Conservation (phyloP, 2,329 filamentous ascomycete species). For the Trichoderma lentiforme region DNA sequence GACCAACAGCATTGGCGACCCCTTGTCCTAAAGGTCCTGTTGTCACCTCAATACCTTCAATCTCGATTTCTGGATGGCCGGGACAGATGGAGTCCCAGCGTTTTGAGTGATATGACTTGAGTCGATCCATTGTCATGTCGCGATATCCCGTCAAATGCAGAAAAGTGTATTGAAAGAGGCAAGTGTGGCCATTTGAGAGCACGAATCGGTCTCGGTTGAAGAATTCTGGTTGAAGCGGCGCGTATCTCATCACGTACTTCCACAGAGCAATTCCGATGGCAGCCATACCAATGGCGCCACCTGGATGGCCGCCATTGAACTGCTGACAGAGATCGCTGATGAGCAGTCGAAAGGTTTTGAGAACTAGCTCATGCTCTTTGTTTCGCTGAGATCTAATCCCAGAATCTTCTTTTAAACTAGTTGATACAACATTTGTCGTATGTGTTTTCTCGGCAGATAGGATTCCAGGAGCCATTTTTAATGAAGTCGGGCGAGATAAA, state of each 20-base stretch:
- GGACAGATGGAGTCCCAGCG: slow-evolving; percentile 47
- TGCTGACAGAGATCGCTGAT: slow-evolving; percentile 14
- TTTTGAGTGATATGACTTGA: slow-evolving; percentile 50
- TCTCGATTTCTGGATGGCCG: slow-evolving; percentile 56
- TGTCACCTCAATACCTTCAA: slow-evolving; percentile 56
- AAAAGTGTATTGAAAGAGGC: slow-evolving; percentile 53
- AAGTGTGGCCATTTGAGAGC: slow-evolving; percentile 58
- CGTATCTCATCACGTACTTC: slow-evolving; percentile 61
- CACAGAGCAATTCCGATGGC: slow-evolving; percentile 58
- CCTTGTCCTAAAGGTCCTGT: slow-evolving; percentile 59
- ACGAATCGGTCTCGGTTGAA: slow-evolving; percentile 64
- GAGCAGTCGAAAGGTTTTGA: slow-evolving; percentile 3
- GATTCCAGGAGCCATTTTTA: background rate
- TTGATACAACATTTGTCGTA: background rate
- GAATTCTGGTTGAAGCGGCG: slow-evolving; percentile 51
- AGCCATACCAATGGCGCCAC: slow-evolving; percentile 56
- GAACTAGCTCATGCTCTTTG: background rate
- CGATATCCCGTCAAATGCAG: slow-evolving; percentile 53
- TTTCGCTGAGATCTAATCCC: background rate
- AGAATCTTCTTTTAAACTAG: background rate
- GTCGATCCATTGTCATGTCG: slow-evolving; percentile 53
- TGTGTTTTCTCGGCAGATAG: background rate
- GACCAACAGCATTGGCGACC: slow-evolving; percentile 57
- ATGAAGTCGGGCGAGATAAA: background rate
- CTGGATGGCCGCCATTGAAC: slow-evolving; percentile 29